Base-by-base conservation (phyloP, 192 early-diverging fungal genomes). In the Linnemannia exigua region DNA sequence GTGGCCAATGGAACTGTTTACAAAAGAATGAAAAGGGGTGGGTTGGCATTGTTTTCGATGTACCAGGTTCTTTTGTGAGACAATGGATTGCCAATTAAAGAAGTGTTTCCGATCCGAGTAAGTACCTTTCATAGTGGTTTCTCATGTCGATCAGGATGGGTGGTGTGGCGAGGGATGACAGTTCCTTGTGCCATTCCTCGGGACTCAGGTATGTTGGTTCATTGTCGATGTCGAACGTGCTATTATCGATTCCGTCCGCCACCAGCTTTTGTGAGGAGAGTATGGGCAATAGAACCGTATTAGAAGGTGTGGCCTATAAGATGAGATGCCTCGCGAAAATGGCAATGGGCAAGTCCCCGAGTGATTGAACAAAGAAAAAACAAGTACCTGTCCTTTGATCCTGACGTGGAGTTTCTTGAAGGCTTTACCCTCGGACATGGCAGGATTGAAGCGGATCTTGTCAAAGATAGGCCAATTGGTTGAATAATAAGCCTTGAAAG, bases 61-160 rank as follows among this genome's bases (percentile, higher is more conserved):
- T 68, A n/a, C 19, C 19, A 36, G 9, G n/a, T 17, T 33, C 17
- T 28, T 38, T 70, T 72, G 70, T 7, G 16, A 33, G 46, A 51
- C 35, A 54, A 35, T 54, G n/a, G 25, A 36, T 11, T n/a, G 72
- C 3, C 19, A 73, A 22, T 14, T 51, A 36, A 14, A 52, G 35
- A 75, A 5, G 51, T 19, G 16, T 33, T 22, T 28, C 17, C 31
- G 54, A 36, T 16, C 33, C 22, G 22, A 54, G 22, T n/a, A 22
- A 25, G 20, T 87, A 90, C 91, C 89, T 90, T 82, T 96, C 95
- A 81, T 96, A 96, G 44, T 91, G 91, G 79, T 96, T 96, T 70
- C 95, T 91, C 95, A 96, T 95, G 72, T 96, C 95, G 28, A 96
- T 91, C 22, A 96, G 66, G 33, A 94, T 70, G 0, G 89, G 89